Evolutionary conservation across 306 rosid species (phyloP), one percentile per base, ranked within the genome.

Genomic region (Aeschynomene evenia): DNA sequence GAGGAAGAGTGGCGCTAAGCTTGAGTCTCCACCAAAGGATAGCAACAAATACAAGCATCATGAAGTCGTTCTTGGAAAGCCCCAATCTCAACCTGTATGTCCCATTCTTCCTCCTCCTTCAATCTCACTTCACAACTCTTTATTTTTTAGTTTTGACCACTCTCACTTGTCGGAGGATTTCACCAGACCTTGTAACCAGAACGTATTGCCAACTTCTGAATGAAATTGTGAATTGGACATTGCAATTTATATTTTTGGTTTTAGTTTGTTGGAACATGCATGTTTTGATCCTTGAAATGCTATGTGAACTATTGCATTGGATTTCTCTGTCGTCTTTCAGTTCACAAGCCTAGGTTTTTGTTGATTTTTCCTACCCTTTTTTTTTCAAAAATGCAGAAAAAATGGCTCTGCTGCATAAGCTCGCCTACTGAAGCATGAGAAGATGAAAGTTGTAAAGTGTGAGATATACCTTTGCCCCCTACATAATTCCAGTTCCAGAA

Each of bases 391-490:
- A 18, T 77, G 80, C 89, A 88, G 92, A 91, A 76, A 76, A 88
- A 88, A 83, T 91, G 97, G 97, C 81, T 89, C 70, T 91, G 96
- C 92, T 91, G 96, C 87, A 56, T 85, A 54, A 22, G 61, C 45
- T 0, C 75, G 9, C 4, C 77, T 40, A 84, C 88, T 0, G 84
- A 85, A 74, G 52, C 87, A 1, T 88, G 85, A 86, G 52, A 85
- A 76, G 21, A 43, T 52, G 28, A 34, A 42, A 52, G 56, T 56
- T 68, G 50, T 28, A 16, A 22, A 45, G 45, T 70, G 62, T 74
- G 43, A 9, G 52, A 50, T 50, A 61, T 76, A 52, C 43, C 50
- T 71, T 50, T n/a, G n/a, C 56, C 31, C 77, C 40, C 55, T 10
- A 58, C 46, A 56, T 68, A 62, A 51, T 86, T 81, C 80, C 78